Conservation (phyloP, 2,329 filamentous ascomycete species). For the Diaporthe sp. region DNA sequence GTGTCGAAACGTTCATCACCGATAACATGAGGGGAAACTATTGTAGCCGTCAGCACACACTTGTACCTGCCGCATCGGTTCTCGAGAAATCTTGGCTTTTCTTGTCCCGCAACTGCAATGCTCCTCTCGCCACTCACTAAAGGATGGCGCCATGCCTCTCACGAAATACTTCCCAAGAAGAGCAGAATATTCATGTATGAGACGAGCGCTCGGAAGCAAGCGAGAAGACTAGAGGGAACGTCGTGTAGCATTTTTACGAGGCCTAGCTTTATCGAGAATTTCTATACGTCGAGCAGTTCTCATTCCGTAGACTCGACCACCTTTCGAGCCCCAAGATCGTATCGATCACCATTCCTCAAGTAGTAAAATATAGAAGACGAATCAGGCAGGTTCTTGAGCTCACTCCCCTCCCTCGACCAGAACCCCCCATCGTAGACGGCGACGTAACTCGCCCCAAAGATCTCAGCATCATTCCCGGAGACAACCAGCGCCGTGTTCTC, state of each 20-base stretch:
- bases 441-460: slow-evolving; percentile 50
- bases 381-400: slow-evolving; percentile 47
- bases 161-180: background rate
- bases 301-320: slow-evolving; percentile 43
- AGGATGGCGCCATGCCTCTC: slow-evolving; percentile 12
- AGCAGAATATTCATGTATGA: background rate
- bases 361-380: slow-evolving; percentile 48
- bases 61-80: slow-evolving; percentile 16
- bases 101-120: slow-evolving; percentile 22
- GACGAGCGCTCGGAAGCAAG: background rate
- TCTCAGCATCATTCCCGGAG: slow-evolving; percentile 47
- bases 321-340: slow-evolving; percentile 48
- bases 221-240: background rate
- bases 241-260: too few species aligned
- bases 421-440: slow-evolving; percentile 50
- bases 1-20: background rate
- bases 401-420: slow-evolving; percentile 50
- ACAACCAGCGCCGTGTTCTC: slow-evolving; percentile 53
- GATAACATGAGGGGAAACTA: slow-evolving; percentile 26
- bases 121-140: slow-evolving; percentile 23
- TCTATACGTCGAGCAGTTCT: too few species aligned
- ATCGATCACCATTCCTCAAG: slow-evolving; percentile 48
- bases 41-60: slow-evolving; percentile 30
- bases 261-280: too few species aligned
- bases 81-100: slow-evolving; percentile 27